Base-by-base conservation (phyloP, 2,329 filamentous ascomycete genomes). In the Exophiala dermatitidis region DNA sequence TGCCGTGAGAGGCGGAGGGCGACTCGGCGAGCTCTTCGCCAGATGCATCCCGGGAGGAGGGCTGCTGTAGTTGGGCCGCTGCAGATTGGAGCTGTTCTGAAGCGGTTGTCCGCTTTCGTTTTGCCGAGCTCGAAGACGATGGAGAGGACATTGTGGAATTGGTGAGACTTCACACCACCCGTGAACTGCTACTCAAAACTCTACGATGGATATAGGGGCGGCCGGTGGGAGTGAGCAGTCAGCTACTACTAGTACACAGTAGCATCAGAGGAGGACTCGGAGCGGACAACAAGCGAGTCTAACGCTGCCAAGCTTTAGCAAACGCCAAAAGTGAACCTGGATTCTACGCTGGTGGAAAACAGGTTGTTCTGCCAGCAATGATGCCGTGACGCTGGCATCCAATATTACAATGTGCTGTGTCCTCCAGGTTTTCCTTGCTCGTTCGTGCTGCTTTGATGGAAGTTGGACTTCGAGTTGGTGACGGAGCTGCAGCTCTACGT, bases 1-100 rank as follows among this genome's bases (percentile, higher is more conserved):
- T 58, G 56, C 74, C 69, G 37, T 76, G 72, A 34, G 76, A 78
- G 48, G 19, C 19, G 19, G 19, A 19, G 19, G 86, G 80, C 10
- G 84, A 84, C 61, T 88, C 87, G 12, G 61, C 60, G 36, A 63
- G 54, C 67, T 91, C 88, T 72, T 95, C 88, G 60, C 79, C 86
- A 10, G 88, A 91, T 56, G 86, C 87, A 73, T 94, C 88, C 67
- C 86, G 82, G 34, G 88, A 90, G 12, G 86, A 89, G 34, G 86
- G 78, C 68, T 84, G 81, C 61, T 84, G 77, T 46, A 82, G 75
- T 66, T 85, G 80, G 50, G 81, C 77, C 53, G 79, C 73, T 62
- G 72, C 66, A 57, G 75, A 66, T 61, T 76, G 71, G 57, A 77
- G 73, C 58, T 74, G 69, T 48, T 72, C 69, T 56, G 69, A 75